Base-by-base conservation (phyloP, 805 yeast species). In the Suhomyces canberraensis region DNA sequence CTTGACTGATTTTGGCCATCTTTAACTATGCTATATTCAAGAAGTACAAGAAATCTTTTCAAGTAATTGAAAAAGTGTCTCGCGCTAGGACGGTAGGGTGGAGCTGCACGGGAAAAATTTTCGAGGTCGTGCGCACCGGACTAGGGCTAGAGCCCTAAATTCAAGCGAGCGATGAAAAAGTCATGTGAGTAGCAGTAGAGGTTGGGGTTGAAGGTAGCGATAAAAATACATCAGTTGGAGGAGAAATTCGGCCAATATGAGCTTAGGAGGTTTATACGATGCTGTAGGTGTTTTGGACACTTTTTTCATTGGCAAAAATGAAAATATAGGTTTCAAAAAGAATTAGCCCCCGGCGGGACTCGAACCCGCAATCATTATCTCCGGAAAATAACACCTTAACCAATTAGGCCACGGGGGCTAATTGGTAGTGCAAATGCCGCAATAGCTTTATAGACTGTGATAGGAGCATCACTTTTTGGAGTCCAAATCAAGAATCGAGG, bases 331-430 rank as follows among this genome's bases (percentile, higher is more conserved):
- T n/a, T n/a, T n/a, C n/a, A n/a, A n/a, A 48, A 41, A 44, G 46
- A 43, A 42, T 22, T 31, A 71, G 68, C 78, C 78, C 81, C 71
- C 69, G 79, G 81, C 80, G 81, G 82, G 83, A 77, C 79, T 77
- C 82, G 83, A 77, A 77, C 83, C 80, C 83, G 79, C 82, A 76
- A 77, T 77, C 83, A 67, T 71, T 66, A 69, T 71, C 76, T 64
- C 82, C 83, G 83, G 83, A 77, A 68, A 74, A 74, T 75, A 70
- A 76, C 75, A 78, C 81, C 81, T 75, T 77, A 75, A 77, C 82
- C 83, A 75, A 66, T 76, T 77, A 76, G 81, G 81, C 83, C 81
- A 77, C 80, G 68, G 70, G 80, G 78, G 79, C 80, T 37, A 16
- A 25, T 39, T 30, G 15, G 29, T 34, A 26, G 16, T 24, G 7